phyloP scores from a whole-genome alignment of 2,329 filamentous ascomycete genomes.

The Hypoxylon sp. region DNA sequence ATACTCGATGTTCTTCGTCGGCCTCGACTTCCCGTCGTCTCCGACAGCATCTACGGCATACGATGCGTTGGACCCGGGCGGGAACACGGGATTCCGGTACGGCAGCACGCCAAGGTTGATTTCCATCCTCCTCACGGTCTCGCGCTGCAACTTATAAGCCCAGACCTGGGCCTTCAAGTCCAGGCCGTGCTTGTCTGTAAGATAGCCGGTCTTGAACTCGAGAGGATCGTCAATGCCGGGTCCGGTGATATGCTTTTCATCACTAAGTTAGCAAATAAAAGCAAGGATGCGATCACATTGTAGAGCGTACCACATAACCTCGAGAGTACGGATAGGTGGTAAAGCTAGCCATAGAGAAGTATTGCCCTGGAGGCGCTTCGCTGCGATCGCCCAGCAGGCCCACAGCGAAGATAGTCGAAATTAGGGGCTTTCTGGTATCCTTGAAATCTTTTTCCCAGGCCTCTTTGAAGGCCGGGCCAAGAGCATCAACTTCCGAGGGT shows the following conservation, averaged over 20 bases:
- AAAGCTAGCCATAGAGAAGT: slow-evolving; percentile 59
- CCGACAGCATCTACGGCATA: neutral
- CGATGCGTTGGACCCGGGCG: slow-evolving; percentile 48
- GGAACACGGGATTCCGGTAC: slow-evolving; percentile 54
- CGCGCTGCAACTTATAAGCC: slow-evolving; percentile 69
- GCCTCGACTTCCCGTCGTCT: neutral
- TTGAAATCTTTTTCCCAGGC: slow-evolving; percentile 61
- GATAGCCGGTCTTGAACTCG: slow-evolving; percentile 64
- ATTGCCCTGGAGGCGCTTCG: too few species aligned
- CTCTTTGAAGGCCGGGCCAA: slow-evolving; percentile 58
- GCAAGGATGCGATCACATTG: too few species aligned
- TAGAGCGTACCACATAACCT: too few species aligned
- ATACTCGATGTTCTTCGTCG: slow-evolving; percentile 54
- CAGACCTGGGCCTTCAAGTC: slow-evolving; percentile 65
- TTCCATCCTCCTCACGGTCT: slow-evolving; percentile 63
- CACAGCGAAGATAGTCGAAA: slow-evolving; percentile 40
- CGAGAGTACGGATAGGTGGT: slow-evolving; percentile 65
- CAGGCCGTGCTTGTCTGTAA: slow-evolving; percentile 54
- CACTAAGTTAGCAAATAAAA: neutral
- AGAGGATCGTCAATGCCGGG: slow-evolving; percentile 48
- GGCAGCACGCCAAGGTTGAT: slow-evolving; percentile 56
- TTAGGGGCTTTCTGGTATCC: slow-evolving; percentile 38
- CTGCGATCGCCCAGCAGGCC: slow-evolving; percentile 47
- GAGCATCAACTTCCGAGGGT: slow-evolving; percentile 60
- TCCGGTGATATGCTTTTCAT: slow-evolving; percentile 61